Evolutionary conservation across 2,329 filamentous ascomycete species (phyloP).

Genomic region (Fusarium brevicatenulatum): DNA sequence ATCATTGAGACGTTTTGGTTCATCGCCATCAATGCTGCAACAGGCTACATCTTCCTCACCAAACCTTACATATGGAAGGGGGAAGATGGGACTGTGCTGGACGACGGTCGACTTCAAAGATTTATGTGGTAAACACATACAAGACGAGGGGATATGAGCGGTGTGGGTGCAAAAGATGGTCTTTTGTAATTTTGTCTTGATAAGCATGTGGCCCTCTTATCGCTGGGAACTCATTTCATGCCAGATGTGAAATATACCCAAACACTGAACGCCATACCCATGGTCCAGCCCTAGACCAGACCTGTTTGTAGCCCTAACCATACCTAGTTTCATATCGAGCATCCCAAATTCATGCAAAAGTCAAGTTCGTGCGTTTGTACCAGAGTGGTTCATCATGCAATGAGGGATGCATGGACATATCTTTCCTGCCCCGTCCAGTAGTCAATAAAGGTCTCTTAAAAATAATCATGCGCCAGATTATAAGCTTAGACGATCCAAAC

Average conservation of each 20-base stretch:
- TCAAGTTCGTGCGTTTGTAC: constrained; percentile 22
- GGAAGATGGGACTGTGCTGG: constrained; percentile 61
- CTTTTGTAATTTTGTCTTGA: constrained; percentile 35
- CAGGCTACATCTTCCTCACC: constrained; percentile 77
- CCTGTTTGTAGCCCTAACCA: constrained; percentile 9
- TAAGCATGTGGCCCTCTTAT: constrained; percentile 9
- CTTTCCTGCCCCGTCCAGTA: not conserved
- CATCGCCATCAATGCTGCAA: constrained; percentile 69
- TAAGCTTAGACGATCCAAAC: constrained; percentile 78
- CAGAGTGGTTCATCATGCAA: constrained; percentile 14
- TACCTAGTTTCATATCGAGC: constrained; percentile 26
- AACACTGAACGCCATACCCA: constrained; percentile 33
- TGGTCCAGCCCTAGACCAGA: constrained; percentile 7
- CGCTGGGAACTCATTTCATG: constrained; percentile 8
- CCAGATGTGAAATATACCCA: constrained; percentile 14
- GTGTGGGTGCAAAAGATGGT: constrained; percentile 24
- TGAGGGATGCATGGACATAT: constrained; percentile 1
- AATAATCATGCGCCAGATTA: constrained; percentile 49
- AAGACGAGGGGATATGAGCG: not conserved
- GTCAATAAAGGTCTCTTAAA: not conserved
- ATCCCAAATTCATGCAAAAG: constrained; percentile 5
- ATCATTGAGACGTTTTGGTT: constrained; percentile 76
- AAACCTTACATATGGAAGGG: constrained; percentile 74
- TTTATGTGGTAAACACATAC: constrained; percentile 76
- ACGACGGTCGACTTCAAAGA: constrained; percentile 70